A percentile compares a stretch with the other conserved stretches of the same genome.
These are phyloP conservation scores for Marasmius sp. DNA, from an alignment of 1,284 basidiomycete species.

Conservation along the genomic window DNA sequence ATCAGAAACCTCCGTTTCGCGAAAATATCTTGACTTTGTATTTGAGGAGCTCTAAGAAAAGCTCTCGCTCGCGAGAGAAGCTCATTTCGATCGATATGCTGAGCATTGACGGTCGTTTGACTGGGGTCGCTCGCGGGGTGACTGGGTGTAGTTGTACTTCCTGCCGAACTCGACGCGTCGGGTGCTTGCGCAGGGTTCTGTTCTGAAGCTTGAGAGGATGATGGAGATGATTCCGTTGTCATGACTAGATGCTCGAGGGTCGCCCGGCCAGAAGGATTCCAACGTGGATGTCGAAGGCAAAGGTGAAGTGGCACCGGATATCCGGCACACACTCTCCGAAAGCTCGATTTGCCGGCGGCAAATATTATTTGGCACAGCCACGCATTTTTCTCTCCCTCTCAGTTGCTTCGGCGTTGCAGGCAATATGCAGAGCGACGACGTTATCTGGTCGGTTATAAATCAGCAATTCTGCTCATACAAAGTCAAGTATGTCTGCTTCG, in stretches of 20 bases:
- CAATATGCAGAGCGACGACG: slow-evolving; percentile 87
- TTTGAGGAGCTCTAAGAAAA: slow-evolving; percentile 66
- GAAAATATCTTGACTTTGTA: slow-evolving; percentile 52
- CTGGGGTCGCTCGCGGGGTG: neutral
- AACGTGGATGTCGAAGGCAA: too few species aligned
- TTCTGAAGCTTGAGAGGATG: neutral
- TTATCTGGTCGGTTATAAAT: slow-evolving; percentile 95
- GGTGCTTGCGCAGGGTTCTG: neutral
- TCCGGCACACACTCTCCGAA: neutral
- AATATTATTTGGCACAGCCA: neutral
- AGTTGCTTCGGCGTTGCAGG: neutral
- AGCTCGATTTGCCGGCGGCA: neutral
- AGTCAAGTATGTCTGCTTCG: slow-evolving; percentile 77
- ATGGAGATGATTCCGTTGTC: neutral
- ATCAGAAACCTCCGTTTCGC: slow-evolving; percentile 65
- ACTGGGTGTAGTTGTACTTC: too few species aligned
- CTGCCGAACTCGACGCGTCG: too few species aligned
- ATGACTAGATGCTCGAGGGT: too few species aligned
- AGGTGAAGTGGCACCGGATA: too few species aligned
- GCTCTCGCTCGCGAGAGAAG: slow-evolving; percentile 59
- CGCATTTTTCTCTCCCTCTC: neutral
- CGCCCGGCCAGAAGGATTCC: too few species aligned
- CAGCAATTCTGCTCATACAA: slow-evolving; percentile 95
- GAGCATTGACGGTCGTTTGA: neutral
- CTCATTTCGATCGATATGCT: slow-evolving; percentile 29